Base-by-base conservation (phyloP, 1,284 basidiomycete species). In the Neonothopanus nambi region DNA sequence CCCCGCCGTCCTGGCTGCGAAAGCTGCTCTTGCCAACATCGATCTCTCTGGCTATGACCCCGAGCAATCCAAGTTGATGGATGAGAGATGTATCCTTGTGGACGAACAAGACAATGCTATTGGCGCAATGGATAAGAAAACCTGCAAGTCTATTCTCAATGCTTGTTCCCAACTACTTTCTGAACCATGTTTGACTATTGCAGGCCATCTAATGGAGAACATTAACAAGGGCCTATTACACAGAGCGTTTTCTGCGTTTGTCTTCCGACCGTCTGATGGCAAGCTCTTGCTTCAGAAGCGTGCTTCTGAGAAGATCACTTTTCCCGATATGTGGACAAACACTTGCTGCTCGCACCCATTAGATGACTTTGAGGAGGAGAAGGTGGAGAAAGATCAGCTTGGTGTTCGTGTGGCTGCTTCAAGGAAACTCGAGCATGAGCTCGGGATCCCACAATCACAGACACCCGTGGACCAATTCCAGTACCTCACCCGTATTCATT, bases 271-370 rank as follows among this genome's bases (percentile, higher is more conserved):
- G 0, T 84, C 84, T 7, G 93, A 97, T 68, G 97, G 96, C 51
- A 93, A 91, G 69, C 81, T 99, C n/a, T 79, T 99, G 17, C 81
- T 99, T 36, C 97, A 99, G 71, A 92, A 94, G 68, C 83, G 97
- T 41, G 97, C 97, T 9, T 79, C 85, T 23, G 95, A 98, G 77
- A 99, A 99, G 80, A 99, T 99, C 67, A 99, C 97, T 2, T 99
- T 99, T 77, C 97, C 97, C 1, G 85, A 93, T 68, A 95, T 98
- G 93, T 99, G 97, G 97, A 99, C 97, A 38, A 99, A 99, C 73
- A 99, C 97, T 3, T 99, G 97, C 71, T 99, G 97, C 76, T 97
- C 93, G 28, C 97, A 99, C 67, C 97, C 97, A 15, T 78, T 99
- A 51, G 87, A 91, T 60, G 97, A 99, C 73, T 91, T 95, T 60